These are phyloP conservation scores for Lactarius pseudohatsudake DNA, from an alignment of 768 basidiomycete genomes.

Conservation along the genomic window DNA sequence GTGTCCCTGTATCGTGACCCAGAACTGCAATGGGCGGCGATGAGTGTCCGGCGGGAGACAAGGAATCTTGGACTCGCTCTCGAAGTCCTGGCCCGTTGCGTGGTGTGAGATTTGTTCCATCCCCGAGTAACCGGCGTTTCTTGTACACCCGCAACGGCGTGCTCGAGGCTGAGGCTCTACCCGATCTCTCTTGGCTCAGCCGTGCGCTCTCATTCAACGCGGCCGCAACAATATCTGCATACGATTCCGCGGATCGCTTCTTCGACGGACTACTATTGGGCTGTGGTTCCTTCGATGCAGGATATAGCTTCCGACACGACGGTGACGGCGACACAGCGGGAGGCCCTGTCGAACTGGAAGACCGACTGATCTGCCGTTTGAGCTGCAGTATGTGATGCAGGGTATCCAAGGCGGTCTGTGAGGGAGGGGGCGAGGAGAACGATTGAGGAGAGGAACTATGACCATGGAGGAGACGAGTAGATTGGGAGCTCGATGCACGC, in stretches of 20 bases:
- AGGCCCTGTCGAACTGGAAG: constrained; percentile 1
- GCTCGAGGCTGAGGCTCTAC: background rate
- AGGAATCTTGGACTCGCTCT: background rate
- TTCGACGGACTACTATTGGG: background rate
- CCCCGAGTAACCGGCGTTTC: background rate
- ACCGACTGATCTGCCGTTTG: constrained; percentile 6
- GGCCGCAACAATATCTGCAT: constrained; percentile 21
- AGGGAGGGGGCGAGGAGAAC: background rate
- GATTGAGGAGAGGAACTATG: background rate
- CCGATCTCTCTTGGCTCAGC: background rate
- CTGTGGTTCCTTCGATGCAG: background rate
- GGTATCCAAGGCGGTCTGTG: constrained; percentile 10
- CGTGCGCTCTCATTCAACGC: constrained; percentile 18
- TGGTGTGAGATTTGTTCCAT: background rate
- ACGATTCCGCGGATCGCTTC: constrained; percentile 1
- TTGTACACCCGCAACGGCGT: constrained; percentile 18
- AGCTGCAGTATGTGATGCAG: constrained; percentile 14
- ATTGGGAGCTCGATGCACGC: background rate
- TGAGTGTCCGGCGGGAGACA: background rate
- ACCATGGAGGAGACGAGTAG: background rate
- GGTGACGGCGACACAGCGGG: background rate
- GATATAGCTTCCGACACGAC: background rate
- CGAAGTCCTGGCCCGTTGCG: background rate
- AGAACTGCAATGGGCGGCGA: constrained; percentile 13
- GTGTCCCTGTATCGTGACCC: background rate